These are phyloP conservation scores for Crassisporium funariophilum DNA, from an alignment of 768 basidiomycete species.

Conservation along the genomic window DNA sequence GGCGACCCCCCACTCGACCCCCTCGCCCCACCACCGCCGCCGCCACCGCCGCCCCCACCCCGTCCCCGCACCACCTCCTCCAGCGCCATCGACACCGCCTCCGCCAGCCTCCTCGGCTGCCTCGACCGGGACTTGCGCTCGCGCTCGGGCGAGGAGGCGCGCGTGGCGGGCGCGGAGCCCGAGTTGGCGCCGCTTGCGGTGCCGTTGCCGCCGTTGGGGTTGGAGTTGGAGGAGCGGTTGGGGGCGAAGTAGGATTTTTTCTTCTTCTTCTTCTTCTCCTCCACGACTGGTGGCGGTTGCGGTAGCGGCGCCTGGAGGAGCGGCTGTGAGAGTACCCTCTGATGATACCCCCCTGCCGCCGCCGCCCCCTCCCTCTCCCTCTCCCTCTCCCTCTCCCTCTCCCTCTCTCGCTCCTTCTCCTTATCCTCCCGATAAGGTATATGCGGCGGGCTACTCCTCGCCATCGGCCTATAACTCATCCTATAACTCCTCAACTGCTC, in stretches of 20 bases:
- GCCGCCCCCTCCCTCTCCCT: too few relatives aligned
- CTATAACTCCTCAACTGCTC: constrained; percentile 27
- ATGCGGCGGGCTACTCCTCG: constrained; percentile 16
- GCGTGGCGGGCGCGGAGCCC: constrained; percentile 18
- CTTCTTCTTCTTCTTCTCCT: constrained; percentile 14
- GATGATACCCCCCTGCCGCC: too few relatives aligned
- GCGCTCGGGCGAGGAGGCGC: constrained; percentile 25
- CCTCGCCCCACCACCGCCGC: too few relatives aligned
- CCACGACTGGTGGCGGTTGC: too few relatives aligned
- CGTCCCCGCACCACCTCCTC: constrained; percentile 14
- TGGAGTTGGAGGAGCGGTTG: too few relatives aligned
- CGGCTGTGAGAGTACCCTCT: too few relatives aligned
- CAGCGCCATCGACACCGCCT: constrained; percentile 22
- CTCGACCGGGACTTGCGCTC: constrained; percentile 25
- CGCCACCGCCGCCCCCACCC: too few relatives aligned
- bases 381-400: background rate
- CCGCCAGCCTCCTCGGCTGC: constrained; percentile 20
- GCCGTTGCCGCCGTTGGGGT: too few relatives aligned
- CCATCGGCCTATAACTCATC: constrained; percentile 25
- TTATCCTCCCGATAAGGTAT: constrained; percentile 12
- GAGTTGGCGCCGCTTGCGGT: constrained; percentile 1
- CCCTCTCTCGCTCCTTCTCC: constrained; percentile 1
- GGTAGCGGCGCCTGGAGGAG: too few relatives aligned
- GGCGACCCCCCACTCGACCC: constrained; percentile 1
- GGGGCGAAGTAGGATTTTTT: constrained; percentile 22